Evolutionary conservation across 306 rosid species (phyloP).

Genomic region (Aeschynomene evenia): DNA sequence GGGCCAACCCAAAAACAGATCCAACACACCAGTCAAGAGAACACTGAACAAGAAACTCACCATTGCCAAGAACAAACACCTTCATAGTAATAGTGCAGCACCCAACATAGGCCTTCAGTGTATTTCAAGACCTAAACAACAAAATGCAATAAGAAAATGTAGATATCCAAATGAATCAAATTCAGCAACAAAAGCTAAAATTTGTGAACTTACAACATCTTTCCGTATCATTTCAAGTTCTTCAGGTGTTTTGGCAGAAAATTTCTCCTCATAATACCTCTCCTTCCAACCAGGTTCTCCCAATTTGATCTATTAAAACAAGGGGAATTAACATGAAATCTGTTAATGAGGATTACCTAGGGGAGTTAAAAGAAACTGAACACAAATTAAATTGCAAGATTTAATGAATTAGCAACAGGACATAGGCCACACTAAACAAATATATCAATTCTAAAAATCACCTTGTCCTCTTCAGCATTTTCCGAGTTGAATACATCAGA

Average conservation of each 20-base stretch:
- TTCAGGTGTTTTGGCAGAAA: conserved; percentile 75
- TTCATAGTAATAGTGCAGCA: conserved; percentile 96
- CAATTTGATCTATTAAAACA: conserved; percentile 63
- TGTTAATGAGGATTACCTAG: conserved; percentile 30
- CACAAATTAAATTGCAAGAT: not conserved
- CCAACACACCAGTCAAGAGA: not conserved
- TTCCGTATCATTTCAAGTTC: conserved; percentile 75
- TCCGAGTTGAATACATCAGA: conserved; percentile 80
- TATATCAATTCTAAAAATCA: conserved; percentile 14
- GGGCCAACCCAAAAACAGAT: conserved; percentile 11
- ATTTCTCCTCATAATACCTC: conserved; percentile 91
- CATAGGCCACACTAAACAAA: conserved; percentile 17
- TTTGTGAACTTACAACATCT: conserved; percentile 78
- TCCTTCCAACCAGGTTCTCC: conserved; percentile 97
- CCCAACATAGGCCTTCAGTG: conserved; percentile 97
- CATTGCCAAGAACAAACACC: conserved; percentile 99
- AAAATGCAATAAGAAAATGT: conserved; percentile 26
- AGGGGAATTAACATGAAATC: conserved; percentile 35
- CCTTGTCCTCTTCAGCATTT: conserved; percentile 74
- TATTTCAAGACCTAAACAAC: conserved; percentile 76
- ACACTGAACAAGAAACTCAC: conserved; percentile 49
- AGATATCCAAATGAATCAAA: conserved; percentile 22
- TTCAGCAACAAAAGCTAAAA: conserved; percentile 11
- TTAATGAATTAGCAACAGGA: conserved; percentile 17
- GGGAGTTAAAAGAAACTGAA: too few relatives aligned